Evolutionary conservation across 306 rosid species (phyloP), one percentile per base, ranked within the genome.

Genomic region (Lathyrus sativus): DNA sequence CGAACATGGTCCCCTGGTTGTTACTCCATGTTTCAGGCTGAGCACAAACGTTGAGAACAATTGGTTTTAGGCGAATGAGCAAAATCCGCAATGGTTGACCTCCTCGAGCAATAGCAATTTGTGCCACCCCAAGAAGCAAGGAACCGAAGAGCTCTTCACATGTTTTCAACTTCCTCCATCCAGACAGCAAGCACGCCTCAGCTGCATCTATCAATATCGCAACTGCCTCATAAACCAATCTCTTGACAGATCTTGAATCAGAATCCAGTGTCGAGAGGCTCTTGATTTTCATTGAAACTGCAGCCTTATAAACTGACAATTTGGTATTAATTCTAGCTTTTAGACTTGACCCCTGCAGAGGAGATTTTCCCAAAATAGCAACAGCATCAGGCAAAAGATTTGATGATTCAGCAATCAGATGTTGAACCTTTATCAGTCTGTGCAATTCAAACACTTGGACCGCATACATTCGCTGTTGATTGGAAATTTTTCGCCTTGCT

Each of bases 11-110:
- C 76, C 90, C 97, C 76, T 84, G 97, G 81, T 68, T 86, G 79
- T 73, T 83, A 45, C 95, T 86, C 99, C 96, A 93, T 18, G 97
- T 85, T 65, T 90, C 91, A 51, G 89, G 95, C 96, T 92, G 98
- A 44, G 90, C 84, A 64, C 96, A 93, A 59, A 93, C 98, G 13
- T 89, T 87, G 70, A 93, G 82, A 56, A 83, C 97, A 49, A 93
- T 86, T 68, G 97, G 96, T 77, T 93, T 93, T 42, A 93, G 84
- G 71, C 97, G 96, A 81, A 93, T 93, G 75, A 93, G 96, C 84
- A 93, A 85, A 72, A 93, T 85, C 4, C 98, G 91, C 71, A 93
- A 75, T 0, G 96, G 91, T 80, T 93, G 98, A 53, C 98, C 98
- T 62, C 97, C 98, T 57, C 96, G 82, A 48, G 88, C 72, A 67